These are phyloP conservation scores for Macrolepiota dolichaula DNA, from an alignment of 768 basidiomycete genomes.

Conservation along the genomic window DNA sequence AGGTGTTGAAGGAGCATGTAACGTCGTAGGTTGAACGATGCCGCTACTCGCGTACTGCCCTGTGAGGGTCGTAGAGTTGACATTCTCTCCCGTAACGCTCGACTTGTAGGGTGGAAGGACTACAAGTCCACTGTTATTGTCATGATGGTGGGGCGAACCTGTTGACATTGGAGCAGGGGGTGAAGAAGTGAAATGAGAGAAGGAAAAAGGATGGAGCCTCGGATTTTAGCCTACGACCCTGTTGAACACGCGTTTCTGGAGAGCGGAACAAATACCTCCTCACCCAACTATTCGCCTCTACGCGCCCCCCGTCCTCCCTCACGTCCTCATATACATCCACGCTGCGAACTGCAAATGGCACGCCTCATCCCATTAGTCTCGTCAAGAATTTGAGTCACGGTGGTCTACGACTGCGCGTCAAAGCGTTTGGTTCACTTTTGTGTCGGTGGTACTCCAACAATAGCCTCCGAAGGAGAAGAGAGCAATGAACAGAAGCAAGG, in stretches of 20 bases:
- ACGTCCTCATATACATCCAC: too few species aligned
- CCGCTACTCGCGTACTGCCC: not conserved
- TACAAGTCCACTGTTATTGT: not conserved
- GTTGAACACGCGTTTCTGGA: not conserved
- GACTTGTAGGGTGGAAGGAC: not conserved
- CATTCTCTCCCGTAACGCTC: not conserved
- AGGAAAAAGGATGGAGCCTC: not conserved
- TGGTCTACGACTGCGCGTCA: too few species aligned
- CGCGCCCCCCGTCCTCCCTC: too few species aligned
- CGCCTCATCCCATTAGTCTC: too few species aligned
- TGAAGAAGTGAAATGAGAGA: not conserved
- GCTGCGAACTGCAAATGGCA: too few species aligned
- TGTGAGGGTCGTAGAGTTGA: constrained; percentile 1
- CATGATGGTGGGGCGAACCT: not conserved
- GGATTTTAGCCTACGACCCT: not conserved
- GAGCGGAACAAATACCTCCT: not conserved
- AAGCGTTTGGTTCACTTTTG: too few species aligned
- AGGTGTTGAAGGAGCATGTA: too few species aligned
- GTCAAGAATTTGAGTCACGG: too few species aligned
- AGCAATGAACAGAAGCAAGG: too few species aligned
- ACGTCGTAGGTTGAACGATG: not conserved
- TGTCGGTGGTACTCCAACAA: too few species aligned
- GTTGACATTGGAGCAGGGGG: not conserved
- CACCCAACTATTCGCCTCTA: not conserved
- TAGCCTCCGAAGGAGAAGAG: too few species aligned